Conservation (phyloP, 2,329 filamentous ascomycete species). For the Exophiala aquamarina region DNA sequence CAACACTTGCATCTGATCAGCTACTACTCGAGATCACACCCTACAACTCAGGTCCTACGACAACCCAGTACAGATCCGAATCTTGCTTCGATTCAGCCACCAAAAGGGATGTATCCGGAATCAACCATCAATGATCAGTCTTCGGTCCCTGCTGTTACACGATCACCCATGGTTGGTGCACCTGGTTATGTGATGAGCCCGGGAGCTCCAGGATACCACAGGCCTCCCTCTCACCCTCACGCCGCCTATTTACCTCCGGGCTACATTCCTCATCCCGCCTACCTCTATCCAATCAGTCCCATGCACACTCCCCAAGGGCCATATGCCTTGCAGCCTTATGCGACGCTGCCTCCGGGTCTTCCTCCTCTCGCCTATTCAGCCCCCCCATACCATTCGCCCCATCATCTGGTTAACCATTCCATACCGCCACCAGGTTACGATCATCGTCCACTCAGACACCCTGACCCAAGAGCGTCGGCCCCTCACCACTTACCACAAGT, state of each 20-base stretch:
- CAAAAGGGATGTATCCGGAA: slow-evolving; percentile 96
- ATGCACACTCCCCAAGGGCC: slow-evolving; percentile 43
- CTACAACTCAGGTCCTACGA: slow-evolving; percentile 68
- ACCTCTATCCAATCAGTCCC: slow-evolving; percentile 46
- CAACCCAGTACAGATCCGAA: slow-evolving; percentile 79
- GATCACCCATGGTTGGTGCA: slow-evolving; percentile 65
- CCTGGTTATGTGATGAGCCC: slow-evolving; percentile 54
- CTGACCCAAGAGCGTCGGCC: slow-evolving; percentile 35
- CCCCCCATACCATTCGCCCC: slow-evolving; percentile 12
- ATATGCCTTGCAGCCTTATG: slow-evolving; percentile 23
- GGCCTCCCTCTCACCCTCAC: slow-evolving; percentile 39
- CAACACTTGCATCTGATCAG: slow-evolving; percentile 97
- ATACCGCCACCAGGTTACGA: slow-evolving; percentile 28
- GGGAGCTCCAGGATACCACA: slow-evolving; percentile 55
- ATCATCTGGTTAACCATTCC: slow-evolving; percentile 20
- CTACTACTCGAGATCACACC: slow-evolving; percentile 83
- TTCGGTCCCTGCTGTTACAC: slow-evolving; percentile 76
- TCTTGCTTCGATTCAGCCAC: slow-evolving; percentile 78
- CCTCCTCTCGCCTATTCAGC: slow-evolving; percentile 22
- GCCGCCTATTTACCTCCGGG: slow-evolving; percentile 37
- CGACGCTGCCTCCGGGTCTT: slow-evolving; percentile 16
- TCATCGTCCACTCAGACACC: slow-evolving; percentile 24
- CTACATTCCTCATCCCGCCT: slow-evolving; percentile 32
- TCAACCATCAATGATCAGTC: slow-evolving; percentile 85
- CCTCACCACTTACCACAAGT: slow-evolving; percentile 37